A percentile compares a stretch with the other conserved stretches of the same genome.
Evolutionary conservation across 768 basidiomycete genomes (phyloP).

Genomic region (Tulasnella sp.): DNA sequence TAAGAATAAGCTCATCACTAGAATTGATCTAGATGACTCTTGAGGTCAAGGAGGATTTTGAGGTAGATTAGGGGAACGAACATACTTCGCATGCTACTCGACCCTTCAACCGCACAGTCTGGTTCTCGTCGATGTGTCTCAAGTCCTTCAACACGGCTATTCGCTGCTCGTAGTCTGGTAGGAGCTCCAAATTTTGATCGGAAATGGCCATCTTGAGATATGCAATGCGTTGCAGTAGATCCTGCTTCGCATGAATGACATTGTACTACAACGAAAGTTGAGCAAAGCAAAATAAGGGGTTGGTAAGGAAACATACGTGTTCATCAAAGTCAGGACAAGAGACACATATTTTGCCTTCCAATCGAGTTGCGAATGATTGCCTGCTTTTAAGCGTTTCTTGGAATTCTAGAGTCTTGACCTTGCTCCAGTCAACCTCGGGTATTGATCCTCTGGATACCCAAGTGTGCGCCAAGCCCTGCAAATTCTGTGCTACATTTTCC

Average conservation of each 20-base stretch:
- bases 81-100: constrained; percentile 95
- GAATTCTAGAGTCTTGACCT: constrained; percentile 85
- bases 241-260: constrained; percentile 72
- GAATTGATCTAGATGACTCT: constrained; percentile 80
- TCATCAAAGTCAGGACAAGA: constrained; percentile 68
- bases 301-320: constrained; percentile 55
- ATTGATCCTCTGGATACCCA: constrained; percentile 55
- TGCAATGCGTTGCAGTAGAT: constrained; percentile 73
- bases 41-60: not conserved
- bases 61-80: not conserved
- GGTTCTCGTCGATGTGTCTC: constrained; percentile 93
- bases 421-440: constrained; percentile 83
- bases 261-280: constrained; percentile 59
- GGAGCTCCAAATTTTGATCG: constrained; percentile 93
- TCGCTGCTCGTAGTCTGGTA: constrained; percentile 96
- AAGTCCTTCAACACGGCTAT: constrained; percentile 88
- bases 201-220: constrained; percentile 83
- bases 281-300: not conserved
- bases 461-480: constrained; percentile 59
- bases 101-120: constrained; percentile 93
- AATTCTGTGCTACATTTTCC: constrained; percentile 56
- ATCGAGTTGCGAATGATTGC: constrained; percentile 51
- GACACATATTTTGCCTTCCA: constrained; percentile 55
- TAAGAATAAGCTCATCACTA: constrained; percentile 93
- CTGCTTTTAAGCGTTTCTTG: constrained; percentile 76